phyloP scores from a whole-genome alignment of 169 alveolate species.

The Plasmodium billcollinsi region DNA sequence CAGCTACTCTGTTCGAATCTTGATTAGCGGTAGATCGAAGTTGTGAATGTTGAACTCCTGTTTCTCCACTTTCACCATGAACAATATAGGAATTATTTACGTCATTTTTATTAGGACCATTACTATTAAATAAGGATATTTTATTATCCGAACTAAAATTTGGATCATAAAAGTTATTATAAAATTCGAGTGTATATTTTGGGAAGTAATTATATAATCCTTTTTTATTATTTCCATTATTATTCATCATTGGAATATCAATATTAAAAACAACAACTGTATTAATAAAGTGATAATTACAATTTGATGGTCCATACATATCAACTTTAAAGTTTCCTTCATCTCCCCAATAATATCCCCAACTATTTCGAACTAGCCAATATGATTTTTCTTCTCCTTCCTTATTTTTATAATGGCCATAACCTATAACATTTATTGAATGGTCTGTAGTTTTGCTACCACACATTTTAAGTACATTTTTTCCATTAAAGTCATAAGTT shows the following conservation, averaged over 20 bases:
- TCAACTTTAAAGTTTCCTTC: slow-evolving; percentile 45
- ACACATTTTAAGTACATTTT: slow-evolving; percentile 33
- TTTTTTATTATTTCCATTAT: background rate
- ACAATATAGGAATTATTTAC: no score
- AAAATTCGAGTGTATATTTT: slow-evolving; percentile 7
- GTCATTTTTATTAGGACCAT: no score
- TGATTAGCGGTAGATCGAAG: background rate
- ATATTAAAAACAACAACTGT: slow-evolving; percentile 8
- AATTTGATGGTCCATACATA: slow-evolving; percentile 34
- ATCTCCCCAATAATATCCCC: slow-evolving; percentile 74
- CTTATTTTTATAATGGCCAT: slow-evolving; percentile 37
- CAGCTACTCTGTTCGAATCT: background rate
- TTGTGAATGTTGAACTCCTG: no score
- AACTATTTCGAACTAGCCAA: slow-evolving; percentile 45
- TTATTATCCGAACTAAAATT: background rate
- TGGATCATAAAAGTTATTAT: background rate
- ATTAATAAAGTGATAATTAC: slow-evolving; percentile 16
- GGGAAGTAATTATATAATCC: slow-evolving; percentile 10
- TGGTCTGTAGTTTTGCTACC: slow-evolving; percentile 50
- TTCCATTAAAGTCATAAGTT: slow-evolving; percentile 49
- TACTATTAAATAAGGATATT: no score
- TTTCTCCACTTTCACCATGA: no score
- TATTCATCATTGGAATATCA: background rate
- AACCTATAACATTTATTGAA: slow-evolving; percentile 69
- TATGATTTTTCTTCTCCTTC: slow-evolving; percentile 35